These are phyloP conservation scores for Carex scoparia DNA, from an alignment of 176 grass and related monocot genomes.

Conservation along the genomic window DNA sequence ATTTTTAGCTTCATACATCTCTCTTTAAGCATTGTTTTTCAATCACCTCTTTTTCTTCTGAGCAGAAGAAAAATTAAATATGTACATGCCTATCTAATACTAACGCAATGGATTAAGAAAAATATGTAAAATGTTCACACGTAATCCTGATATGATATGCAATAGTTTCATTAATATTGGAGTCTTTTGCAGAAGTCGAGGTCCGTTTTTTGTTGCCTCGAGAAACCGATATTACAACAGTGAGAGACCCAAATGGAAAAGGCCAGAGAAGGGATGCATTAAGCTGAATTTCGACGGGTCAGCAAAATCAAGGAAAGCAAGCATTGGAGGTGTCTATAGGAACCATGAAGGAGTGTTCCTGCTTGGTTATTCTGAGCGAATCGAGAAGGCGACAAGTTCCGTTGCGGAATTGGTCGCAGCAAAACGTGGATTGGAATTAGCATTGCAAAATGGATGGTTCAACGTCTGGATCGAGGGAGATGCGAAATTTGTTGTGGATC, in stretches of 20 bases:
- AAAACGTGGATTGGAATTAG: constrained; percentile 44
- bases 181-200: constrained; percentile 3
- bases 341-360: constrained; percentile 68
- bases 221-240: not conserved
- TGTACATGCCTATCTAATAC: not conserved
- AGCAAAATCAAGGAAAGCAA: constrained; percentile 47
- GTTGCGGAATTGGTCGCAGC: constrained; percentile 52
- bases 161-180: not conserved
- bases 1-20: not conserved
- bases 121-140: not conserved
- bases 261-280: constrained; percentile 44
- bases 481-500: constrained; percentile 42
- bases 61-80: not conserved
- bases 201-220: not conserved
- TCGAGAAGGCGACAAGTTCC: constrained; percentile 51
- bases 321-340: constrained; percentile 71
- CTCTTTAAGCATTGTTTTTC: not conserved
- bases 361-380: constrained; percentile 62
- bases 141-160: constrained; percentile 2
- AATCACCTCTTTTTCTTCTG: not conserved
- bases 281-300: constrained; percentile 93
- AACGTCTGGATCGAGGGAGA: constrained; percentile 53
- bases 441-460: constrained; percentile 42
- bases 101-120: not conserved
- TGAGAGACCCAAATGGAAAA: constrained; percentile 37